These are phyloP conservation scores for Rhododendron williamsianum DNA, from an alignment of 148 eudicot genomes.

Conservation along the genomic window DNA sequence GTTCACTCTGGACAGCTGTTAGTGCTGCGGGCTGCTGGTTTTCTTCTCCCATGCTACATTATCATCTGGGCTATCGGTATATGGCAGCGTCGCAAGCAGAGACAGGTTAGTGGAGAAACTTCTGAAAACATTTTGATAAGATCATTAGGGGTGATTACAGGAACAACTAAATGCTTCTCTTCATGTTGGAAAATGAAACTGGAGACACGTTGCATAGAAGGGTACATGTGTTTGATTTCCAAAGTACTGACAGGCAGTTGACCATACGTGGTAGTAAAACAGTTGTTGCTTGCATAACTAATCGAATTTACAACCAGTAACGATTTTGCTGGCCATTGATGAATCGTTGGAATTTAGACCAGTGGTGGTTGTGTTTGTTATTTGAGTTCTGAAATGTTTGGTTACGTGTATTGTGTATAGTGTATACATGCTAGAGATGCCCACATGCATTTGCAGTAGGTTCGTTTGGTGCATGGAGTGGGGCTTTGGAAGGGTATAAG, in stretches of 20 bases:
- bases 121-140: neutral
- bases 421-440: neutral
- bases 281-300: neutral
- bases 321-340: neutral
- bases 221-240: neutral
- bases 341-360: neutral
- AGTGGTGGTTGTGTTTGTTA: neutral
- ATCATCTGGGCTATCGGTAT: slow-evolving; percentile 83
- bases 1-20: slow-evolving; percentile 50
- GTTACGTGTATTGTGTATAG: neutral
- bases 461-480: neutral
- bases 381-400: neutral
- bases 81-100: slow-evolving; percentile 67
- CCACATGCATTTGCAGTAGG: neutral
- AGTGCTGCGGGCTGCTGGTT: slow-evolving; percentile 77
- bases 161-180: neutral
- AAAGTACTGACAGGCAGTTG: neutral
- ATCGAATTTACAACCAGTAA: neutral
- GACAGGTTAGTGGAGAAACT: slow-evolving; percentile 44
- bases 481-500: neutral
- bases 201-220: neutral
- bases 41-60: slow-evolving; percentile 84
- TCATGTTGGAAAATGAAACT: neutral
- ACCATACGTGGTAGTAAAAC: neutral
- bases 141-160: neutral